Evolutionary conservation across 176 grass and related monocot genomes (phyloP).

Genomic region (Microstegium vimineum): DNA sequence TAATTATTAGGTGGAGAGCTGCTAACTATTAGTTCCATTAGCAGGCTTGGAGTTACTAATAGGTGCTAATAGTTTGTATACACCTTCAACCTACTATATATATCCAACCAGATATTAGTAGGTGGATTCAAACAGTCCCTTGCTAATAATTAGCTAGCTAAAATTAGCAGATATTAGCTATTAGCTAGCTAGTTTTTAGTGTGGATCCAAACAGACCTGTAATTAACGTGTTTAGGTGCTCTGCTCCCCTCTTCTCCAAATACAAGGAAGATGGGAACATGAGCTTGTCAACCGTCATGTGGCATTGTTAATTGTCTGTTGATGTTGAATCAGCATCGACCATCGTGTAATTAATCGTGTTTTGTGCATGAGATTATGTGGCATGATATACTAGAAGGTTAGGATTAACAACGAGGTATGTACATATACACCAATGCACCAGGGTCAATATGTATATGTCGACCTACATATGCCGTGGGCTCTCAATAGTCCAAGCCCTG

Average conservation of each 20-base stretch:
- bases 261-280: background rate
- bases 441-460: background rate
- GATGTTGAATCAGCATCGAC: background rate
- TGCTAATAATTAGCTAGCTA: no score
- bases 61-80: no score
- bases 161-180: no score
- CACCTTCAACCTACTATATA: no score
- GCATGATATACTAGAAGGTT: background rate
- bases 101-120: no score
- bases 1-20: no score
- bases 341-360: background rate
- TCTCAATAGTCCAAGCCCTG: background rate
- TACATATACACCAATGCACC: background rate
- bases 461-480: background rate
- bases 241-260: slow-evolving; percentile 10
- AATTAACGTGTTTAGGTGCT: background rate
- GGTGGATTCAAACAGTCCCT: no score
- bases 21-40: no score
- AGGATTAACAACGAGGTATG: no score
- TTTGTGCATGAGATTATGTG: background rate
- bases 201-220: no score
- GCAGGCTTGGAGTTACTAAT: no score
- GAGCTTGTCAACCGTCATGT: background rate
- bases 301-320: background rate
- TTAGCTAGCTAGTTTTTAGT: no score